phyloP scores from a whole-genome alignment of 2,329 filamentous ascomycete genomes.

The Fusarium incarnatum region DNA sequence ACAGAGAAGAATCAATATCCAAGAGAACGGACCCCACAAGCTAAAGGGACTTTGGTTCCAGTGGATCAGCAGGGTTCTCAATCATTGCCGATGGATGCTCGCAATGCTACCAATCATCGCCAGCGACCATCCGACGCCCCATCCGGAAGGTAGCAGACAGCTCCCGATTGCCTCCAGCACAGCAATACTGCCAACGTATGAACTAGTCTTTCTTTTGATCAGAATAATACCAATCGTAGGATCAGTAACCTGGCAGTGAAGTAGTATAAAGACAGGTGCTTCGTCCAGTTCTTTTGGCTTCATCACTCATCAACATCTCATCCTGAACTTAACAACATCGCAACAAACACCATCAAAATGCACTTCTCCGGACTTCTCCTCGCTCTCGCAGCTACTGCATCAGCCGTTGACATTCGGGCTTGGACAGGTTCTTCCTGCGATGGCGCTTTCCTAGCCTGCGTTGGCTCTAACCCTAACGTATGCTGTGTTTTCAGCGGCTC shows the following conservation, averaged over 20 bases:
- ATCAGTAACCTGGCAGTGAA: not conserved
- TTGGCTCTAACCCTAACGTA: not conserved
- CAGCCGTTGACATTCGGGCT: not conserved
- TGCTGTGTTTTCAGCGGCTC: not conserved
- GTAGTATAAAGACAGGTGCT: not conserved
- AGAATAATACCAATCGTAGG: not conserved
- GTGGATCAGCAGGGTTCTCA: not conserved
- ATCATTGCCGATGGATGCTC: too few species aligned
- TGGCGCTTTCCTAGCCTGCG: not conserved
- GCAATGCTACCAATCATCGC: not conserved
- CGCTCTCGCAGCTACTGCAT: not conserved
- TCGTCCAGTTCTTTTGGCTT: not conserved
- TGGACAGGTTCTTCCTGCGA: rapidly evolving
- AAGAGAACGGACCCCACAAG: not conserved
- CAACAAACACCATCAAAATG: not conserved
- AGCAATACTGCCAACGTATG: not conserved
- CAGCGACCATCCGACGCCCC: not conserved
- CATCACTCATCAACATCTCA: not conserved
- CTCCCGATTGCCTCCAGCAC: not conserved
- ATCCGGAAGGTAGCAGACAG: not conserved
- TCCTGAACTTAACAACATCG: not conserved
- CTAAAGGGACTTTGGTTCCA: not conserved
- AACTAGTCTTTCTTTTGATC: not conserved
- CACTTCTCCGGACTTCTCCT: not conserved
- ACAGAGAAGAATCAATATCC: not conserved